Conservation (phyloP, 2,329 filamentous ascomycete species). For the Fusarium napiforme region DNA sequence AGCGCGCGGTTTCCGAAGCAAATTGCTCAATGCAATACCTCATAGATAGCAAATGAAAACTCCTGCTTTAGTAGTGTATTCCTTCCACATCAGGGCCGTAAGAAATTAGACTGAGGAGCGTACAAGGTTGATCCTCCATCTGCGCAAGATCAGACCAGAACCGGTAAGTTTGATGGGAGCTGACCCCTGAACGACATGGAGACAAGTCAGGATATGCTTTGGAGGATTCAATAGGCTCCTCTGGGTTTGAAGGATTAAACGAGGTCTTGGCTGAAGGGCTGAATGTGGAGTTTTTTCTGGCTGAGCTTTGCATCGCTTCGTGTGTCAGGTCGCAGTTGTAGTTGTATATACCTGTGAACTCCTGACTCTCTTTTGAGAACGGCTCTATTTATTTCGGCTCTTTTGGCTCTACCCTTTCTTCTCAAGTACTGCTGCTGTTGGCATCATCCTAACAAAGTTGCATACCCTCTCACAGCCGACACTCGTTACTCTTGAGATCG, state of each 20-base stretch:
- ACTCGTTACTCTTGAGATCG: background rate
- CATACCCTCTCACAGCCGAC: background rate
- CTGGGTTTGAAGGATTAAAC: background rate
- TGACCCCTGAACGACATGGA: background rate
- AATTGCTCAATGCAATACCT: background rate
- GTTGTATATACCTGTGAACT: background rate
- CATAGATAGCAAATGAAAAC: background rate
- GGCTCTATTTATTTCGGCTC: background rate
- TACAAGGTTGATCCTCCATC: background rate
- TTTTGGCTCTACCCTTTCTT: background rate
- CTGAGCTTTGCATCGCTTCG: background rate
- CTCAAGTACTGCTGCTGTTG: background rate
- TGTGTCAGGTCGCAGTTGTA: background rate
- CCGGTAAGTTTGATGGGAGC: background rate
- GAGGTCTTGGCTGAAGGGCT: background rate
- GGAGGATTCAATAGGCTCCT: background rate
- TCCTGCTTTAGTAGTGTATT: background rate
- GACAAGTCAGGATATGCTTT: background rate
- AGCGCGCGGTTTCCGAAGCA: background rate
- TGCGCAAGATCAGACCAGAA: background rate
- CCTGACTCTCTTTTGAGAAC: background rate
- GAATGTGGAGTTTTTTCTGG: background rate
- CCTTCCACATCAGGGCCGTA: background rate
- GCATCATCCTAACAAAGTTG: background rate
- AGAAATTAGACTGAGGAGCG: background rate